phyloP scores from a whole-genome alignment of 2,329 filamentous ascomycete species.

The Sporothrix sp. region DNA sequence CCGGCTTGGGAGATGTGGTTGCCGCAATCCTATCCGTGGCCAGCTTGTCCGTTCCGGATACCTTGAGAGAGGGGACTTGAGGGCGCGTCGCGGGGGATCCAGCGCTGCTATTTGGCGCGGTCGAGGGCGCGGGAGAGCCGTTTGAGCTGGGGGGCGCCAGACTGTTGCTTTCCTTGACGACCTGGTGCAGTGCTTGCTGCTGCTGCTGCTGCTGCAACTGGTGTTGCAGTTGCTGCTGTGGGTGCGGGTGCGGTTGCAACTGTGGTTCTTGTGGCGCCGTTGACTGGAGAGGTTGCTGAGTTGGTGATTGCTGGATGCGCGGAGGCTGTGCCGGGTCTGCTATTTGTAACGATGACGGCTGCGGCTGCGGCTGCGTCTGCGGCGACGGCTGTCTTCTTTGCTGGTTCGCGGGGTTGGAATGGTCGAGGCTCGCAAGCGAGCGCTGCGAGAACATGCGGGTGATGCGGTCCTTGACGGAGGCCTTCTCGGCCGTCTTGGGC shows the following conservation, averaged over 20 bases:
- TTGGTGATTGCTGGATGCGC: background rate
- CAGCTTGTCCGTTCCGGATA: constrained; percentile 33
- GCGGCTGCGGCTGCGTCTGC: constrained; percentile 18
- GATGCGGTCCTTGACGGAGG: constrained; percentile 54
- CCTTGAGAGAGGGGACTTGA: constrained; percentile 33
- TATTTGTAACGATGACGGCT: constrained; percentile 18
- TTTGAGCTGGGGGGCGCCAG: constrained; percentile 15
- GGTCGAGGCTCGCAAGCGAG: constrained; percentile 14
- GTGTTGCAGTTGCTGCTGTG: background rate
- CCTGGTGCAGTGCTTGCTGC: constrained; percentile 11
- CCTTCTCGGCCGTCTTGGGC: constrained; percentile 39
- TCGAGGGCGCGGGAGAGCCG: constrained; percentile 21
- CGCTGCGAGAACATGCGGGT: constrained; percentile 52
- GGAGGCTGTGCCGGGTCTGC: constrained; percentile 2
- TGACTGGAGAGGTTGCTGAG: too few relatives aligned
- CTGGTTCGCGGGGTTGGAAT: constrained; percentile 15
- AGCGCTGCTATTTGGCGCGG: constrained; percentile 14
- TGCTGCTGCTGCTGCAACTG: background rate
- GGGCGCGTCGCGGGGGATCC: constrained; percentile 30
- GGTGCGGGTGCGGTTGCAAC: background rate
- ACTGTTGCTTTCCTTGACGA: constrained; percentile 22
- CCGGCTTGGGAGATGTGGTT: constrained; percentile 27
- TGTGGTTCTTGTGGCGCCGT: too few relatives aligned
- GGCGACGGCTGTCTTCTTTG: background rate
- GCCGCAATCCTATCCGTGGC: constrained; percentile 23